Evolutionary conservation across 495 filamentous ascomycete genomes (phyloP).

Genomic region (Lineolata rhizophorae): DNA sequence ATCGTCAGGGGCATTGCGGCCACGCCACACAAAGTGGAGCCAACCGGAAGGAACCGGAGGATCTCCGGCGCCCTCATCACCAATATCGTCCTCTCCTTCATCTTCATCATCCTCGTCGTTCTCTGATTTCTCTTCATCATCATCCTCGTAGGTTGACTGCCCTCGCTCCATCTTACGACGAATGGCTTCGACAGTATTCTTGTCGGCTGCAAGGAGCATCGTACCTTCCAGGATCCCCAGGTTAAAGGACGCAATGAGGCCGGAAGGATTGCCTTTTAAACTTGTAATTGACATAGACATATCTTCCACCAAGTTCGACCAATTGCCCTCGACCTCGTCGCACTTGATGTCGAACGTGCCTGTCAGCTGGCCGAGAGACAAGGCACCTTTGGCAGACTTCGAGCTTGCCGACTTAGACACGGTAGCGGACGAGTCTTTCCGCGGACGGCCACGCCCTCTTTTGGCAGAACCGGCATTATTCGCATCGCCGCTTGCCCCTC

Average conservation of each 20-base stretch:
- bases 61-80: constrained; percentile 22
- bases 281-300: constrained; percentile 67
- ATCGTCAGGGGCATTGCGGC: constrained; percentile 23
- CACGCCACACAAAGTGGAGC: too few species aligned
- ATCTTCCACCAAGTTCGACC: constrained; percentile 81
- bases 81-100: constrained; percentile 6
- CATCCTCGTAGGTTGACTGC: constrained; percentile 54
- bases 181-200: constrained; percentile 43
- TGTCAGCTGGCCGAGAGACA: constrained; percentile 44
- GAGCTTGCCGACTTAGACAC: constrained; percentile 11
- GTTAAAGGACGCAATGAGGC: too few species aligned
- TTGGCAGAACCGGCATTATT: constrained; percentile 31
- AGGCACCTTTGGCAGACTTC: not conserved
- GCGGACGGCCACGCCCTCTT: constrained; percentile 69
- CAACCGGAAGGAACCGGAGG: too few species aligned
- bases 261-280: constrained; percentile 48
- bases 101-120: constrained; percentile 25
- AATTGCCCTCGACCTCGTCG: constrained; percentile 86
- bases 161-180: constrained; percentile 71
- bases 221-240: too few species aligned
- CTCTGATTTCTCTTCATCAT: constrained; percentile 27
- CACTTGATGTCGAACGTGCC: constrained; percentile 70
- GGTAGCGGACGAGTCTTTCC: constrained; percentile 67
- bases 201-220: constrained; percentile 75
- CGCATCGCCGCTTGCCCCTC: constrained; percentile 25